phyloP scores from a whole-genome alignment of 176 grass and related monocot genomes.

The Triticum dicoccoides region DNA sequence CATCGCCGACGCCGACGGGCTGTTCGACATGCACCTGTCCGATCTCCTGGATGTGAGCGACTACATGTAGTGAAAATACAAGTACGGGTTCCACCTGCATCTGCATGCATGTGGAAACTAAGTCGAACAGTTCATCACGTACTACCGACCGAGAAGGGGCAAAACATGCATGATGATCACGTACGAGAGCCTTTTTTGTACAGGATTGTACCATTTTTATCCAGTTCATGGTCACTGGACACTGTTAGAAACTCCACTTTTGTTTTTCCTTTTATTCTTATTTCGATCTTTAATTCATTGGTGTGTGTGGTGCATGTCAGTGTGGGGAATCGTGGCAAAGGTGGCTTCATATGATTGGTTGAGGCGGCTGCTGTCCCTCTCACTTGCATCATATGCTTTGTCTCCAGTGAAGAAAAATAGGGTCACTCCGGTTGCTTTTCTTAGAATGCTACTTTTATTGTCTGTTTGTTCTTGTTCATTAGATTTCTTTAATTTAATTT shows the following conservation, averaged over 20 bases:
- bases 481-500: conserved; percentile 7
- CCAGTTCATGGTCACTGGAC: conserved; percentile 3
- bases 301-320: conserved; percentile 21
- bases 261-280: neutral
- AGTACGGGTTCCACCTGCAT: conserved; percentile 7
- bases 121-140: neutral
- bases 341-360: conserved; percentile 31
- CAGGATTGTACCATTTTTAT: conserved; percentile 32
- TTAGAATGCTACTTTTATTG: conserved; percentile 23
- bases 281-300: neutral
- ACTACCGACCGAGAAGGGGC: conserved; percentile 7
- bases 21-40: conserved; percentile 49
- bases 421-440: conserved; percentile 45
- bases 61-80: conserved; percentile 32
- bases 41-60: conserved; percentile 58
- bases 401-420: conserved; percentile 45
- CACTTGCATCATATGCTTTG: conserved; percentile 34
- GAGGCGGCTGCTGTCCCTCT: conserved; percentile 34
- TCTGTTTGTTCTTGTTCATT: neutral
- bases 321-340: conserved; percentile 19
- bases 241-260: conserved; percentile 27
- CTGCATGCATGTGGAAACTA: neutral
- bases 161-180: conserved; percentile 18
- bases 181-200: conserved; percentile 38
- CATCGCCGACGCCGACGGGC: conserved; percentile 4